Evolutionary conservation across 768 basidiomycete species (phyloP).

Genomic region (Filobasidium floriforme): DNA sequence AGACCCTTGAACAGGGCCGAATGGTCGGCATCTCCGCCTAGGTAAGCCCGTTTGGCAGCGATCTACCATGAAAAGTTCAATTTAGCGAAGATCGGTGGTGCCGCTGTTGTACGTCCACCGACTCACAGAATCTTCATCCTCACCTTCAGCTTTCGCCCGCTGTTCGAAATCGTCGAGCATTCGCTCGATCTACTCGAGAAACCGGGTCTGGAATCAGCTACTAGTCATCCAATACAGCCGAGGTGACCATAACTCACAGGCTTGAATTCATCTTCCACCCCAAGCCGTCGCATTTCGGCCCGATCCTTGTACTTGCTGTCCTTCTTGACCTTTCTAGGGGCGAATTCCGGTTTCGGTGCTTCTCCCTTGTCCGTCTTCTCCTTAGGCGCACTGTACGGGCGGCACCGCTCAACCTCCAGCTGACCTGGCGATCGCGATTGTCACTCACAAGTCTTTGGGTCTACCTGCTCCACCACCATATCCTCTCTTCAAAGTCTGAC

Average conservation of each 20-base stretch:
- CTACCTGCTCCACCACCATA: conserved; percentile 22
- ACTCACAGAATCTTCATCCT: conserved; percentile 56
- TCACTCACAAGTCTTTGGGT: conserved; percentile 14
- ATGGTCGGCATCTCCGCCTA: conserved; percentile 78
- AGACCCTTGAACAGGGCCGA: conserved; percentile 76
- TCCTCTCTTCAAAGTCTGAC: conserved; percentile 27
- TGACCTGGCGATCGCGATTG: not conserved
- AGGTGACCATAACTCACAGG: conserved; percentile 19
- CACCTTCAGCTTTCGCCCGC: conserved; percentile 52
- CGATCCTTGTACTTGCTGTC: conserved; percentile 42
- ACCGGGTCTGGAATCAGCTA: not conserved
- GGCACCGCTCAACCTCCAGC: conserved; percentile 4
- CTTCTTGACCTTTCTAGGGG: conserved; percentile 34
- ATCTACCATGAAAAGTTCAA: conserved; percentile 48
- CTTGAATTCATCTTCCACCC: conserved; percentile 41
- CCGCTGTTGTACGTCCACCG: not conserved
- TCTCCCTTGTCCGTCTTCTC: conserved; percentile 12
- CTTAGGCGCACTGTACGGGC: conserved; percentile 22
- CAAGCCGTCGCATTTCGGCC: conserved; percentile 40
- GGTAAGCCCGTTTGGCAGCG: conserved; percentile 64
- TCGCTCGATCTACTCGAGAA: conserved; percentile 58
- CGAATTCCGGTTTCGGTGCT: conserved; percentile 25
- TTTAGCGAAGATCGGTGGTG: not conserved
- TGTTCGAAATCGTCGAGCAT: conserved; percentile 74
- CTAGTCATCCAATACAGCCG: not conserved